Evolutionary conservation across 2,329 filamentous ascomycete species (phyloP), one percentile per base, ranked within the genome.

Genomic region (Plenodomus tracheiphilus): DNA sequence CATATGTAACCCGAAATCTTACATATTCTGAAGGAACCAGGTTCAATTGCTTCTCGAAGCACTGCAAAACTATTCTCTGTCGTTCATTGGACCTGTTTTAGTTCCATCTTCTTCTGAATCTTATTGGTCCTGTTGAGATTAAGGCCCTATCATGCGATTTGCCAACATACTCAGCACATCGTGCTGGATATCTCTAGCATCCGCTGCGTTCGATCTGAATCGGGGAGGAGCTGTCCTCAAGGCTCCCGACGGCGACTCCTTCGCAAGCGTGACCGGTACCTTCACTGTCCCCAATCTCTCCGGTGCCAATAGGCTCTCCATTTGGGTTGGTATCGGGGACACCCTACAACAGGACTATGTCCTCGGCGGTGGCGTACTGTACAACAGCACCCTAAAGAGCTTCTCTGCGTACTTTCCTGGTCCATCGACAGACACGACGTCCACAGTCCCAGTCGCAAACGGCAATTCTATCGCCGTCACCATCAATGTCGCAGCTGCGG

Each of bases 281-380:
- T 65, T 65, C 46, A 58, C 49, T 19, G 51, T 65, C 19, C 61
- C 61, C 11, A 51, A 41, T 16, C 43, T 65, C 9, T 54, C 54
- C 9, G 62, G 62, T 10, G 41, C 52, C 16, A 55, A 52, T 20
- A 46, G 53, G 21, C 51, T 65, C 11, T 62, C 62, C 8, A 61
- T 65, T 17, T 65, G 62, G 62, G 46, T 65, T 4, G 61, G 56
- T 13, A 62, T 65, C 13, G 61, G 61, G 4, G 61, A 65, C 36
- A 49, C 44, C 10, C 46, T 53, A 6, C 22, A 58, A 5, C 61
- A 65, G 36, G 47, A 55, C 6, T 58, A 59, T 36, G 56, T 65
- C n/a, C 47, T 65, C 22, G 54, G 51, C 15, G 59, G 62, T 18
- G 62, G 62, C 7, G 52, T 65, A 21, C 41, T 53, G 8, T 65